Evolutionary conservation across 1,284 basidiomycete species (phyloP).

Genomic region (Ustilago shanxiensis): DNA sequence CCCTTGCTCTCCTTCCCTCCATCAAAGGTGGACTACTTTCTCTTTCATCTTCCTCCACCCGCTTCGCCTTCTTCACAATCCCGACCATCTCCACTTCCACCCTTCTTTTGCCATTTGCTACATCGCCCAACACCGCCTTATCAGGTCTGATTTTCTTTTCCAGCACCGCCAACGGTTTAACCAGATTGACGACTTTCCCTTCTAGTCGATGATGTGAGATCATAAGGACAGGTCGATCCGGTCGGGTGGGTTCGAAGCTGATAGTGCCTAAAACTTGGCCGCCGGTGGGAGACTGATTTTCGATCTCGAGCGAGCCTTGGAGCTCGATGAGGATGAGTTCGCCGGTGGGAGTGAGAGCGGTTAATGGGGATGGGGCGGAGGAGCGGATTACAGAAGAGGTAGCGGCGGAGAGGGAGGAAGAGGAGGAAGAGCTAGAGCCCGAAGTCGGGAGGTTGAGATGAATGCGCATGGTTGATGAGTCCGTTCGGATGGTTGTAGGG

Average conservation of each 20-base stretch:
- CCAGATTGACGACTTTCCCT: slow-evolving; percentile 81
- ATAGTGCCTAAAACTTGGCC: slow-evolving; percentile 59
- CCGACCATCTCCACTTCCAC: slow-evolving; percentile 7
- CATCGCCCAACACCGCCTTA: slow-evolving; percentile 13
- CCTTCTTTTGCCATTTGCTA: neutral
- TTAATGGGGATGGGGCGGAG: slow-evolving; percentile 26
- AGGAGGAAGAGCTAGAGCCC: neutral
- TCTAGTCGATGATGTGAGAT: slow-evolving; percentile 91
- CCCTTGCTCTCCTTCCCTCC: slow-evolving; percentile 13
- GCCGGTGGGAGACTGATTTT: slow-evolving; percentile 38
- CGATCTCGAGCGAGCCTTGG: slow-evolving; percentile 67
- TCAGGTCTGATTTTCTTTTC: slow-evolving; percentile 47
- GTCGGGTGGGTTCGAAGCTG: slow-evolving; percentile 52
- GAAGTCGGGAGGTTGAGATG: slow-evolving; percentile 36
- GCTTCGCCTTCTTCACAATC: slow-evolving; percentile 12
- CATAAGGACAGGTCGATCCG: slow-evolving; percentile 81
- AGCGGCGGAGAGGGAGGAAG: neutral
- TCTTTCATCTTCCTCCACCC: neutral
- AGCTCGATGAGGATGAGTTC: slow-evolving; percentile 67
- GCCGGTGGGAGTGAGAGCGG: slow-evolving; percentile 52
- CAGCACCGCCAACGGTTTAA: slow-evolving; percentile 60
- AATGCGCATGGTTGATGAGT: slow-evolving; percentile 29
- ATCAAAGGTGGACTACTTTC: slow-evolving; percentile 8
- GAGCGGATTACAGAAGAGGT: slow-evolving; percentile 2
- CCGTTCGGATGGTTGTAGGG: too few relatives aligned